Evolutionary conservation across 139 green algal genomes (phyloP).

Genomic region (Yamagishiella unicocca): DNA sequence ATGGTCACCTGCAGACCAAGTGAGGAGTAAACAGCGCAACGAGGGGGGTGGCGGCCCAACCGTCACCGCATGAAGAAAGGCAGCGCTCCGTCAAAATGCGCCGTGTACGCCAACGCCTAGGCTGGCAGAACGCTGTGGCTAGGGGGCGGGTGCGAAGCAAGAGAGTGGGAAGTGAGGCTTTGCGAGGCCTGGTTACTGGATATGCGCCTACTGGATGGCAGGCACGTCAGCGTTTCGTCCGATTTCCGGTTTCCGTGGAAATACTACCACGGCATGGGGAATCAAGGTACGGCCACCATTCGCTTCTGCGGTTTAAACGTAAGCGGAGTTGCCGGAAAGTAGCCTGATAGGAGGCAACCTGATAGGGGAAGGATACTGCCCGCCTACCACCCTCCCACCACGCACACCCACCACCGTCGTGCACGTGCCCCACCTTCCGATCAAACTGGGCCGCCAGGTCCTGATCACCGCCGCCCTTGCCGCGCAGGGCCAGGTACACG

Average conservation of each 20-base stretch:
- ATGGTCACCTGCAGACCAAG: neutral
- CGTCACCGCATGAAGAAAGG: neutral
- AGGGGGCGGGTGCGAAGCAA: too few relatives aligned
- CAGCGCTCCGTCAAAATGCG: neutral
- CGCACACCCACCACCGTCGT: neutral
- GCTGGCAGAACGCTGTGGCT: too few relatives aligned
- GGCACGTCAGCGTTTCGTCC: too few relatives aligned
- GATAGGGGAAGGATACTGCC: neutral
- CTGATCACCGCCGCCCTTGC: neutral
- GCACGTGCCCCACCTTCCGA: neutral
- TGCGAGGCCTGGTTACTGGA: too few relatives aligned
- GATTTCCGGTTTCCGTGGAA: neutral
- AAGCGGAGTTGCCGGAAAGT: neutral
- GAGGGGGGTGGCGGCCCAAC: neutral
- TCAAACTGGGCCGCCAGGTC: neutral
- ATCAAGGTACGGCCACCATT: neutral
- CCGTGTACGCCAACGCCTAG: too few relatives aligned
- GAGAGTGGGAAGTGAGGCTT: too few relatives aligned
- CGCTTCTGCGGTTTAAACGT: neutral
- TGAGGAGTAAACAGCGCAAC: neutral
- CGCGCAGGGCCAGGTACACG: constrained; percentile 11
- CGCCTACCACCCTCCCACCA: neutral
- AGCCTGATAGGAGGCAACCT: neutral
- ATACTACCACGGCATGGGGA: neutral
- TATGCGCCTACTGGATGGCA: too few relatives aligned